Evolutionary conservation across 208 protist species (phyloP).

Genomic region (Leptomonas seymouri): DNA sequence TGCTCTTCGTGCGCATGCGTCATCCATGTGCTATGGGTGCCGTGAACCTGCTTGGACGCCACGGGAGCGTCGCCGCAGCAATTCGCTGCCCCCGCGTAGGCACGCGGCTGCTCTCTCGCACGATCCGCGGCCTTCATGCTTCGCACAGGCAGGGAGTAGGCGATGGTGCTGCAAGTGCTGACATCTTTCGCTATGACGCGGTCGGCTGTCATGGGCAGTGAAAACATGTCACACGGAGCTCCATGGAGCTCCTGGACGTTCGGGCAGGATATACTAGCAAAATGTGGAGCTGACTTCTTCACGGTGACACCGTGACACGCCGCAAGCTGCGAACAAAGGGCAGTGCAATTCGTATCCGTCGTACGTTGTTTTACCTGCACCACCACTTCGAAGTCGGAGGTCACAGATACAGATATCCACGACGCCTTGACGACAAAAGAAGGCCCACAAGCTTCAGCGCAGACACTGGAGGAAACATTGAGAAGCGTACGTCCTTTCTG

Average conservation of each 20-base stretch:
- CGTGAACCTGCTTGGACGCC: neutral
- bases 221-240: neutral
- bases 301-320: constrained; percentile 12
- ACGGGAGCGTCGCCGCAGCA: neutral
- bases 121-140: neutral
- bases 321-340: neutral
- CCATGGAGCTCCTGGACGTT: neutral
- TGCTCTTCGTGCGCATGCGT: neutral
- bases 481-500: neutral
- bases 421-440: neutral
- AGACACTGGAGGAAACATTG: constrained; percentile 1
- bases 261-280: constrained; percentile 8
- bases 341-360: neutral
- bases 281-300: constrained; percentile 5
- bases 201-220: constrained; percentile 5
- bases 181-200: constrained; percentile 17
- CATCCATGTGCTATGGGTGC: neutral
- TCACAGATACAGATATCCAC: constrained; percentile 33
- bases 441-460: neutral
- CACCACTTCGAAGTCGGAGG: constrained; percentile 7
- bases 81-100: neutral
- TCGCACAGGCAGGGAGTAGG: neutral
- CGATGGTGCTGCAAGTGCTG: constrained; percentile 16
- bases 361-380: constrained; percentile 14
- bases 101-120: neutral